These are phyloP conservation scores for Lavandula angustifolia DNA, from an alignment of 257 asterid species.

Conservation along the genomic window DNA sequence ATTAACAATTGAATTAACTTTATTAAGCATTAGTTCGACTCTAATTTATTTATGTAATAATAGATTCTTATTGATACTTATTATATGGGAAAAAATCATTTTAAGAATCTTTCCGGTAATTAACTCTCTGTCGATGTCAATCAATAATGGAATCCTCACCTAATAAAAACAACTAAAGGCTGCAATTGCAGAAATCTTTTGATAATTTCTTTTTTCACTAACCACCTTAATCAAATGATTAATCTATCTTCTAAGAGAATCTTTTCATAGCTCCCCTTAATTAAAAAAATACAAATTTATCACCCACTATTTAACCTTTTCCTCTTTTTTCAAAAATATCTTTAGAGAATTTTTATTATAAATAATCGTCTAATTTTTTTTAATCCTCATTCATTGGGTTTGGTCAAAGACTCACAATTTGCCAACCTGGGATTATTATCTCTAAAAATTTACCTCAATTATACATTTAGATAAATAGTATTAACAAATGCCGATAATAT, in stretches of 20 bases:
- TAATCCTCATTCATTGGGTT: conserved; percentile 50
- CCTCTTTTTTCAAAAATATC: neutral
- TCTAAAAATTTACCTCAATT: neutral
- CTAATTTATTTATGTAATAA: conserved; percentile 20
- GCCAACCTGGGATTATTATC: conserved; percentile 70
- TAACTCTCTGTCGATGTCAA: conserved; percentile 34
- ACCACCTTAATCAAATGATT: conserved; percentile 51
- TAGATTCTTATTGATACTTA: conserved; percentile 41
- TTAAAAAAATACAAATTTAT: conserved; percentile 5
- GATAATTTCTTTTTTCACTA: conserved; percentile 34
- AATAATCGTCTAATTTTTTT: too few relatives aligned
- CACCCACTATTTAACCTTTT: conserved; percentile 52
- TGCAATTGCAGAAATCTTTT: conserved; percentile 43
- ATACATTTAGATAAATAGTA: too few relatives aligned
- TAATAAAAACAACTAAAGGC: conserved; percentile 49
- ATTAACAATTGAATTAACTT: conserved; percentile 2
- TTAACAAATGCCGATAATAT: too few relatives aligned
- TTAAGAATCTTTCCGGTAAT: conserved; percentile 71
- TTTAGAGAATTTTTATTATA: too few relatives aligned
- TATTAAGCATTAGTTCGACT: neutral
- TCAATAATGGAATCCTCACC: conserved; percentile 55
- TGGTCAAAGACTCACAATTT: conserved; percentile 57
- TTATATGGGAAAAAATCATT: conserved; percentile 44
- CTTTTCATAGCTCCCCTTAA: conserved; percentile 31
- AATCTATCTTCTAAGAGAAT: conserved; percentile 42